phyloP scores from a whole-genome alignment of 2,329 filamentous ascomycete species.

The Calycina herbarum region DNA sequence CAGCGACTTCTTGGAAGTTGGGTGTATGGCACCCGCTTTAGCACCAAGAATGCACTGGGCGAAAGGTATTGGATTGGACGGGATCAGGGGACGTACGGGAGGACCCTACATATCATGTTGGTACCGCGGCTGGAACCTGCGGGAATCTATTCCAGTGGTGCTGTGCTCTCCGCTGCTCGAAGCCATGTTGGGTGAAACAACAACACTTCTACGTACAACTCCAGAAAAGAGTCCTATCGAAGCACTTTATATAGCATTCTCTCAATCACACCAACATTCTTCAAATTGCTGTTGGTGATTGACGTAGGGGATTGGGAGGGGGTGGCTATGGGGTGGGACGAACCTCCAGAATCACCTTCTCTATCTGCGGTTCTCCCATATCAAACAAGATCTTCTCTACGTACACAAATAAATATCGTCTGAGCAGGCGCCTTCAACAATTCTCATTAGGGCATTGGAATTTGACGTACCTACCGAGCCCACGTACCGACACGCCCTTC shows the following conservation, averaged over 20 bases:
- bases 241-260: too few species aligned
- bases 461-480: too few species aligned
- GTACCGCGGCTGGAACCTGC: background rate
- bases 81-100: background rate
- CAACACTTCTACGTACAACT: background rate
- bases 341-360: too few species aligned
- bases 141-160: background rate
- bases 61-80: background rate
- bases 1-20: background rate
- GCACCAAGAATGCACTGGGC: background rate
- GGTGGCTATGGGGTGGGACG: too few species aligned
- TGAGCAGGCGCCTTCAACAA: too few species aligned
- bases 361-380: too few species aligned
- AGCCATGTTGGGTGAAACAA: background rate
- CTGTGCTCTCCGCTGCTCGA: background rate
- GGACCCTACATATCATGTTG: background rate
- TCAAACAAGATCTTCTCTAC: too few species aligned
- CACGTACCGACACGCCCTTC: background rate
- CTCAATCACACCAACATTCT: too few species aligned
- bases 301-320: too few species aligned
- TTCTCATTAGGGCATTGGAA: too few species aligned
- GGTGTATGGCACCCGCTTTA: background rate
- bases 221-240: background rate
- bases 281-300: too few species aligned
- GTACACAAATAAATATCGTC: too few species aligned